These are phyloP conservation scores for Microascus cirrosus DNA, from an alignment of 2,329 filamentous ascomycete genomes.

Conservation along the genomic window DNA sequence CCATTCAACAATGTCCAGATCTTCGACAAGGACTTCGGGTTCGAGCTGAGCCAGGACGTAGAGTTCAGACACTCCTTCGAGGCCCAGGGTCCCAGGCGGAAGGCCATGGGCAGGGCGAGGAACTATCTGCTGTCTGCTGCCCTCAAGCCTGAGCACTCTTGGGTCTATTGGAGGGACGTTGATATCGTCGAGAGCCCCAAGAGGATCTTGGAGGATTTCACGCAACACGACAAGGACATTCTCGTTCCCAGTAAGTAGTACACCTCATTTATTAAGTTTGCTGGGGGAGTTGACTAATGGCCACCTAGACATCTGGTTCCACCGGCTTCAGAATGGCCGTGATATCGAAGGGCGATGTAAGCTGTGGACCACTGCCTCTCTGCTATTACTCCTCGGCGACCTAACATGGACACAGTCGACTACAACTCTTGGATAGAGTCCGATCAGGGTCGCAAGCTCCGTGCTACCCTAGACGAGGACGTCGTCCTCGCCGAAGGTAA, in stretches of 20 bases:
- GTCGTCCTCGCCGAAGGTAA: constrained; percentile 81
- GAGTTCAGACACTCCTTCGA: constrained; percentile 75
- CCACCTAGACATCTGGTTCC: constrained; percentile 83
- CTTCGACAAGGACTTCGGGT: constrained; percentile 84
- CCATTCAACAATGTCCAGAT: constrained; percentile 80
- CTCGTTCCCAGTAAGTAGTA: constrained; percentile 79
- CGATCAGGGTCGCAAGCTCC: constrained; percentile 66
- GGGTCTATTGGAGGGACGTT: constrained; percentile 98
- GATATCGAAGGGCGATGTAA: constrained; percentile 94
- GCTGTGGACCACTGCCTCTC: constrained; percentile 20
- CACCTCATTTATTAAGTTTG: neutral
- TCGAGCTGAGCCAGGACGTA: constrained; percentile 64
- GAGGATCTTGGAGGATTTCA: constrained; percentile 87
- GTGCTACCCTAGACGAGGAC: constrained; percentile 64
- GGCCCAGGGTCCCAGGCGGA: constrained; percentile 81
- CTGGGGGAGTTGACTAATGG: neutral
- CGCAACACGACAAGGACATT: constrained; percentile 85
- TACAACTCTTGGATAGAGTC: constrained; percentile 99
- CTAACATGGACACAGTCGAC: constrained; percentile 51
- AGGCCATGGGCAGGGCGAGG: constrained; percentile 77
- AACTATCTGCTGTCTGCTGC: constrained; percentile 83
- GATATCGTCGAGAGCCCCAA: constrained; percentile 87
- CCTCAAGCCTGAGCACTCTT: constrained; percentile 86
- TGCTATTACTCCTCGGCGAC: neutral
- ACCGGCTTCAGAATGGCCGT: constrained; percentile 58